Evolutionary conservation across 257 asterid genomes (phyloP).

Genomic region (Catharanthus roseus): DNA sequence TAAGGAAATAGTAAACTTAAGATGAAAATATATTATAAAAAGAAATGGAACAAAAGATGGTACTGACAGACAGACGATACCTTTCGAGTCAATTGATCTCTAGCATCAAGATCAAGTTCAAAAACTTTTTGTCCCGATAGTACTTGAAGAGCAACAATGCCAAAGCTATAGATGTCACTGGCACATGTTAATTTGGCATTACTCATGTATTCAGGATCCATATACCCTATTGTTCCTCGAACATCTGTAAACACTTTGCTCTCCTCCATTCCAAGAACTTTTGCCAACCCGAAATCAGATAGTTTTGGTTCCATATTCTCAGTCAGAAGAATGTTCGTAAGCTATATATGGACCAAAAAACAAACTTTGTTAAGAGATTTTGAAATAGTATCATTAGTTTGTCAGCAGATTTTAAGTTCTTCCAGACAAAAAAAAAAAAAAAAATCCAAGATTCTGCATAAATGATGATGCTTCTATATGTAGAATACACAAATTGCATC

Average conservation of each 20-base stretch:
- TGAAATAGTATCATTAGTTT: background rate
- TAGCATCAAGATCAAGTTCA: conserved; percentile 65
- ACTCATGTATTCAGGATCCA: conserved; percentile 95
- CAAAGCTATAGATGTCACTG: conserved; percentile 79
- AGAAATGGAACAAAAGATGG: too few relatives aligned
- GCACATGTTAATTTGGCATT: conserved; percentile 79
- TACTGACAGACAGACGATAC: conserved; percentile 37
- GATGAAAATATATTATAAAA: too few relatives aligned
- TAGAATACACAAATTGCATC: too few relatives aligned
- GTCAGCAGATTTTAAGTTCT: background rate
- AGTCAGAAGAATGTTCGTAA: conserved; percentile 74
- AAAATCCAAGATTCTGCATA: too few relatives aligned
- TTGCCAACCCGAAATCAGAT: conserved; percentile 77
- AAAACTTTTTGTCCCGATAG: conserved; percentile 71
- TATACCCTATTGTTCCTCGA: conserved; percentile 74
- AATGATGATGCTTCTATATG: too few relatives aligned
- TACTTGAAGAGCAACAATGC: conserved; percentile 71
- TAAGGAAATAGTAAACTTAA: too few relatives aligned
- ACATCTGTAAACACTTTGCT: conserved; percentile 77
- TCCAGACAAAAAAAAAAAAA: too few relatives aligned
- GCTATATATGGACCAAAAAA: conserved; percentile 35
- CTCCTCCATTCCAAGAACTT: conserved; percentile 67
- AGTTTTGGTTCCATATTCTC: conserved; percentile 59
- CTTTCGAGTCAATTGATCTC: conserved; percentile 81
- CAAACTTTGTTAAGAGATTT: conserved; percentile 1